These are phyloP conservation scores for Phytophthora citricola DNA, from an alignment of 352 stramenopile genomes.

Conservation along the genomic window DNA sequence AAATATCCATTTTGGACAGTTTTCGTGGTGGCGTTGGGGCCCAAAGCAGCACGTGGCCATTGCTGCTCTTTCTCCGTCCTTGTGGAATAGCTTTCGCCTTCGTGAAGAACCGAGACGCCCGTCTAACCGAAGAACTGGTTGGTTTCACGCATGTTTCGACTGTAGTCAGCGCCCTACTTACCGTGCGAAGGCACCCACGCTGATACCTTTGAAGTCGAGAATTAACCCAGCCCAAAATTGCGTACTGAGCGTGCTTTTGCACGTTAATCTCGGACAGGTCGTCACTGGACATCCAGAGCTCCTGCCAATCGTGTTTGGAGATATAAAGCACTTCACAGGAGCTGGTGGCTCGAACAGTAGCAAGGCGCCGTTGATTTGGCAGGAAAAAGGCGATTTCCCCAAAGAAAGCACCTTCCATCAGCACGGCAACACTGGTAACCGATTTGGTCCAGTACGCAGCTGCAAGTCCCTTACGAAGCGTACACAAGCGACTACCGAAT, in stretches of 20 bases:
- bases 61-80: neutral
- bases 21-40: neutral
- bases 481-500: constrained; percentile 57
- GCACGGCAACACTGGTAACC: constrained; percentile 14
- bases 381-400: constrained; percentile 77
- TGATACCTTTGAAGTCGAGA: constrained; percentile 56
- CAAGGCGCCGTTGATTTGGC: constrained; percentile 58
- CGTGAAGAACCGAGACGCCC: neutral
- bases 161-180: constrained; percentile 23
- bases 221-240: constrained; percentile 72
- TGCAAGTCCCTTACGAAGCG: constrained; percentile 65
- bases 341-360: constrained; percentile 61
- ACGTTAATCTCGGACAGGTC: constrained; percentile 50
- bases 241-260: constrained; percentile 59
- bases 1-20: constrained; percentile 17
- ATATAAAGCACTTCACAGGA: constrained; percentile 71
- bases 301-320: constrained; percentile 63
- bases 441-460: constrained; percentile 47
- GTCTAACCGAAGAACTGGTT: neutral
- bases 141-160: neutral
- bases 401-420: constrained; percentile 47
- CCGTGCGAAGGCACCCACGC: constrained; percentile 39
- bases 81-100: neutral
- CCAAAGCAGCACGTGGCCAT: neutral
- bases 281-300: constrained; percentile 52